phyloP scores from a whole-genome alignment of 2,329 filamentous ascomycete species.

The Acrodontium crateriforme region DNA sequence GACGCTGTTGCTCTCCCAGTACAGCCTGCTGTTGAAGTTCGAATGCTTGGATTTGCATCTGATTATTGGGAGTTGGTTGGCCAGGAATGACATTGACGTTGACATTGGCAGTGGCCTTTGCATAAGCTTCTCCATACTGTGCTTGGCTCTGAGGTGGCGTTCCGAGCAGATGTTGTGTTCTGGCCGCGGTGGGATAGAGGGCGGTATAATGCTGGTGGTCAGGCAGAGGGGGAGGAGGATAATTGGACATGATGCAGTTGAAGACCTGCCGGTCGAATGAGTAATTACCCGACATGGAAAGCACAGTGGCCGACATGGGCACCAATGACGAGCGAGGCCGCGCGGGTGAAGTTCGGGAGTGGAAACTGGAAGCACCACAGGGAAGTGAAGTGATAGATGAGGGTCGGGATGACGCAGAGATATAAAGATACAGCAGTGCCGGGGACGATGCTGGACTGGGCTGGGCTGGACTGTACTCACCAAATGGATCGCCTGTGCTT shows the following conservation, averaged over 20 bases:
- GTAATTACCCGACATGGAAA: slow-evolving; percentile 21
- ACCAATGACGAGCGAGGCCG: too few relatives aligned
- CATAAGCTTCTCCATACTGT: slow-evolving; percentile 20
- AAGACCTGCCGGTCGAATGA: slow-evolving; percentile 21
- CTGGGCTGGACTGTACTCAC: too few relatives aligned
- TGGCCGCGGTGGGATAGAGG: slow-evolving; percentile 18
- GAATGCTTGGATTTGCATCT: slow-evolving; percentile 20
- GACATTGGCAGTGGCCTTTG: too few relatives aligned
- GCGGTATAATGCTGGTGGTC: slow-evolving; percentile 23
- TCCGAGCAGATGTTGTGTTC: slow-evolving; percentile 20
- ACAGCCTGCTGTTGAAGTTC: slow-evolving; percentile 17
- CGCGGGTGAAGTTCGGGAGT: too few relatives aligned
- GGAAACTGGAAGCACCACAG: too few relatives aligned
- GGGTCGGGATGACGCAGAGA: too few relatives aligned
- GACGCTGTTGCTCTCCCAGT: slow-evolving; percentile 18
- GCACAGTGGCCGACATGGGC: slow-evolving; percentile 19
- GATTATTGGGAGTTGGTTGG: slow-evolving; percentile 14
- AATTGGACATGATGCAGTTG: slow-evolving; percentile 23
- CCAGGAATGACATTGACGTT: slow-evolving; percentile 12
- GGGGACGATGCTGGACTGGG: too few relatives aligned
- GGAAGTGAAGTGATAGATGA: too few relatives aligned
- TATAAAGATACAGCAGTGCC: too few relatives aligned
- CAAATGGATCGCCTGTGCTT: too few relatives aligned
- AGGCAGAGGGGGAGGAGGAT: slow-evolving; percentile 21
- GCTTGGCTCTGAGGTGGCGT: slow-evolving; percentile 20